Base-by-base conservation (phyloP, 2,329 filamentous ascomycete species). In the Aciculosporium take region DNA sequence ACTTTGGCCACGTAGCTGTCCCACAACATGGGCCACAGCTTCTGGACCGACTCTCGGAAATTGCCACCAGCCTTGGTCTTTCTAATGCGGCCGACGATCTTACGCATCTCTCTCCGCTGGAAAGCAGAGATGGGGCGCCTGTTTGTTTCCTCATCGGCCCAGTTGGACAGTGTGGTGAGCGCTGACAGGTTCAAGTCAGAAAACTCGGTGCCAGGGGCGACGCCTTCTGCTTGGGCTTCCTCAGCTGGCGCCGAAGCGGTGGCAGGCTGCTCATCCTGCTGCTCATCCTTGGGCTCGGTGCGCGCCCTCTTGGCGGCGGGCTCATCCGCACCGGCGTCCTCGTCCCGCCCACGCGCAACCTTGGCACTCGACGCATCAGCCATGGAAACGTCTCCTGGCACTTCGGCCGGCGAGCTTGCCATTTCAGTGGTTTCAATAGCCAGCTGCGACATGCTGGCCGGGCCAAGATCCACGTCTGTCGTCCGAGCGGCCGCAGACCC, bases 251-350 rank as follows among this genome's bases (percentile, higher is more conserved):
- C 24, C 12, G 48, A 37, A 24, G 49, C 46, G 7, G 37, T 36
- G 10, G 45, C n/a, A n/a, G n/a, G 30, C 37, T 62, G 59, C 25
- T 66, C 64, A 1, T 63, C 62, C 33, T 69, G 30, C 37, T 62
- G 59, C 25, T 66, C 64, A 1, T 63, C 62, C 33, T 69, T 65
- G 10, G 67, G 66, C 13, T 83, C 81, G 0, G 84, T 82, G 62
- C 80, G 89, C 29, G 84, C 76, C 21, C 88, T 79, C 66, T 95
- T 95, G 1, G 86, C 74, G 13, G 75, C 74, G 40, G 81, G 86
- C 48, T 85, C 74, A 9, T 84, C 75, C 9, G 35, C 33, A 12
- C 64, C 64, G 1, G 67, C 66, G 48, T 94, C 86, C 4, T 86
- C 79, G 44, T 94, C 86, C 12, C 88, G 79, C 49, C 80, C 81